Evolutionary conservation across 2,329 filamentous ascomycete species (phyloP), one percentile per base, ranked within the genome.

Genomic region (Septoria petroselini): DNA sequence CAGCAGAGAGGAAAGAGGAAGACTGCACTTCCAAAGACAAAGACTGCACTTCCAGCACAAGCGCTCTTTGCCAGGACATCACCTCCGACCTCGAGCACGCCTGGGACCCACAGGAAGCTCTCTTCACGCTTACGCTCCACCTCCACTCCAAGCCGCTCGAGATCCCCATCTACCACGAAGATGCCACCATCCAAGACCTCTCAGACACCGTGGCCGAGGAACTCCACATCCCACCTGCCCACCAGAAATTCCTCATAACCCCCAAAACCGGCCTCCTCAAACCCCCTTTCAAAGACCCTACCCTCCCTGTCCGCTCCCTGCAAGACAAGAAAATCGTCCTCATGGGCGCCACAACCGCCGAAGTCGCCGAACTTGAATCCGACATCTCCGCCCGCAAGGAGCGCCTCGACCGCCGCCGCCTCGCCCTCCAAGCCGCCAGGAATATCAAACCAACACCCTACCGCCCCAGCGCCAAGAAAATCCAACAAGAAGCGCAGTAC

Each of bases 161-260:
- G 14, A 63, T 82, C 37, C 65, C 68, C 8, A 73, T 82, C 38
- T 61, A 76, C 12, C 43, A 69, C 29, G 47, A 58, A 48, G 66
- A 73, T 52, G 74, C 79, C 48, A 83, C 78, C 1, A 70, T 83
- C 25, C 62, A 68, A 39, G 71, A 86, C 60, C 78, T 88, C 30
- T 83, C 82, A 37, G 66, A 74, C 41, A 72, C 76, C 53, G 80
- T 88, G 58, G 73, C 78, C 49, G 65, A 70, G 35, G 66, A 69
- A 2, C 75, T 87, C 45, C 76, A 74, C 41, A 80, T 88, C 46
- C 83, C 84, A 0, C 67, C 70, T 0, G 65, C 73, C 7, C 82
- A 87, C 67, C 84, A 88, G 63, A 88, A 88, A 65, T 76, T 86
- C 64, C 70, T 77, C 54, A 75, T 88, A 57, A 76, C 81, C 11